Conservation (phyloP, 345 rosid genomes). For the Eutrema yunnanense region DNA sequence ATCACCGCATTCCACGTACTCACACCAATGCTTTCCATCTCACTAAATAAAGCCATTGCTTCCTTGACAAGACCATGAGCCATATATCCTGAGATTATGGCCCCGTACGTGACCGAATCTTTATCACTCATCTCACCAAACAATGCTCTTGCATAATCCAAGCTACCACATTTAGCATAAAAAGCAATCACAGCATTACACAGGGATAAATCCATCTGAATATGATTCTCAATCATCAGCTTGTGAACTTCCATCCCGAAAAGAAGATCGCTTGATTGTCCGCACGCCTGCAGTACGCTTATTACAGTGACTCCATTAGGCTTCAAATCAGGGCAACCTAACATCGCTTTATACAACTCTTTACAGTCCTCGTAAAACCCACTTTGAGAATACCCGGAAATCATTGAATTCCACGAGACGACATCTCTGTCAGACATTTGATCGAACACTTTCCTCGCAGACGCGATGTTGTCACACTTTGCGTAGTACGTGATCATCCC, state of each 20-base stretch:
- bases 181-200: conserved; percentile 68
- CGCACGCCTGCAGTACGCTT: conserved; percentile 73
- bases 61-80: conserved; percentile 58
- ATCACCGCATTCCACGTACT: conserved; percentile 73
- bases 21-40: conserved; percentile 40
- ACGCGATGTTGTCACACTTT: conserved; percentile 38
- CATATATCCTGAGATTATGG: conserved; percentile 74
- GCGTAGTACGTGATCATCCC: conserved; percentile 62
- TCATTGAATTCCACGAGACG: conserved; percentile 86
- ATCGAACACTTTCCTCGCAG: conserved; percentile 59
- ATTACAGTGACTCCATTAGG: conserved; percentile 61
- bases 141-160: conserved; percentile 65
- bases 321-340: conserved; percentile 33
- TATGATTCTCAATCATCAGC: conserved; percentile 32
- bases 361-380: conserved; percentile 66
- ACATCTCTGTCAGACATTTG: conserved; percentile 56
- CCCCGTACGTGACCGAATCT: conserved; percentile 58
- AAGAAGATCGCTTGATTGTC: conserved; percentile 57
- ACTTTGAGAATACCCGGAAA: conserved; percentile 70
- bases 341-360: conserved; percentile 52
- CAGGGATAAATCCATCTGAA: conserved; percentile 47
- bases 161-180: conserved; percentile 76
- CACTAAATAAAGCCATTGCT: conserved; percentile 48
- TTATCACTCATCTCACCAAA: conserved; percentile 60
- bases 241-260: conserved; percentile 71